These are phyloP conservation scores for Paspalum vaginatum DNA, from an alignment of 176 grass and related monocot species.

Conservation along the genomic window DNA sequence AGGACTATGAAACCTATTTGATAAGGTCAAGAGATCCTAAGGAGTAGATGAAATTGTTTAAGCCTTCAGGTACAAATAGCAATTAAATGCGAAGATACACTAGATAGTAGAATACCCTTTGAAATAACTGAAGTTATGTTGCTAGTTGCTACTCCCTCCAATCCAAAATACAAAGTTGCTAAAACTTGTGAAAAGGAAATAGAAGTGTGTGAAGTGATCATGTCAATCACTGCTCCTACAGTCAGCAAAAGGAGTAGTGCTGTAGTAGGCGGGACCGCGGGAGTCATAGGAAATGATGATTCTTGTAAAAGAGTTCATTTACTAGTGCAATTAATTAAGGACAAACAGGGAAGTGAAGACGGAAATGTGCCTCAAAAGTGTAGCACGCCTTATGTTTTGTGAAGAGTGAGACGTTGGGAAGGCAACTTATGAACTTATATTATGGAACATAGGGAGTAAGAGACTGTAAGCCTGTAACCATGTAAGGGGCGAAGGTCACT, in stretches of 20 bases:
- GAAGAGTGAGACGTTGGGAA: not conserved
- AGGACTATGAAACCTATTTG: not conserved
- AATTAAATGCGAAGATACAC: not conserved
- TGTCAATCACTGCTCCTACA: not conserved
- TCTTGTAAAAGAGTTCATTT: not conserved
- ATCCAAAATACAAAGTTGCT: not conserved
- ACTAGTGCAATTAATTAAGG: not conserved
- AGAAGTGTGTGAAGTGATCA: not conserved
- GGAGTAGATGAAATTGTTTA: not conserved
- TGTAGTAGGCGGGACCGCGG: no score
- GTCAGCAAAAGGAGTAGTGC: not conserved
- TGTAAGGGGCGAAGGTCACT: not conserved
- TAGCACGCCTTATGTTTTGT: not conserved
- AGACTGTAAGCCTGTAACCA: not conserved
- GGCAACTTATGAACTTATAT: constrained; percentile 13
- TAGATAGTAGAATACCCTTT: not conserved
- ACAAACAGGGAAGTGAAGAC: not conserved
- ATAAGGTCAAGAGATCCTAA: constrained; percentile 17
- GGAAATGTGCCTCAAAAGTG: not conserved
- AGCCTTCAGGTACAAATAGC: not conserved
- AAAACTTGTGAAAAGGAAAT: not conserved
- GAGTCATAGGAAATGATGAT: not conserved
- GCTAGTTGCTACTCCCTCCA: not conserved
- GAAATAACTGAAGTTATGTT: not conserved
- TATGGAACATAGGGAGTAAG: not conserved